Base-by-base conservation (phyloP, 2,329 filamentous ascomycete genomes). In the Aspergillus jensenii region DNA sequence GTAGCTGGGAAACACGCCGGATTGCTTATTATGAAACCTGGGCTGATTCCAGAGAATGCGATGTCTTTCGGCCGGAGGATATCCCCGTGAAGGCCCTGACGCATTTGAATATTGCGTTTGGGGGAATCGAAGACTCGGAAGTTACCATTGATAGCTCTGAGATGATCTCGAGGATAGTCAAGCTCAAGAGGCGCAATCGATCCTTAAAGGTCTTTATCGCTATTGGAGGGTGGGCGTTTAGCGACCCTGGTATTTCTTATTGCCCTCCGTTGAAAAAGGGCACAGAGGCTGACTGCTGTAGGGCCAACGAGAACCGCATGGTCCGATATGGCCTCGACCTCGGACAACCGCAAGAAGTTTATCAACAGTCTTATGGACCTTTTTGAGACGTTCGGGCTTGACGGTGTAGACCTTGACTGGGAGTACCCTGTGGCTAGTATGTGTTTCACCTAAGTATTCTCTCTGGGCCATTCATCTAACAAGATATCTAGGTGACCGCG, bases 391-490 rank as follows among this genome's bases (percentile, higher is more conserved):
- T 56, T 47, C 21, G 48, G 37, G n/a, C 46, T 60, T 6, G 58
- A 60, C 27, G 58, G 58, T 41, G 23, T 60, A 6, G 58, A 60
- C 25, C 25, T 60, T 5, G 59, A 59, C 19, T 59, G 55, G 59
- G 52, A 58, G 35, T 61, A 61, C 46, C 59, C 59, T 1, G 56
- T 53, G 4, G 52, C 57, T 3, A 11, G 35, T 40, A 35, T 17
- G 46, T 35, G 19, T 21, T 5, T 35, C 21, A 15, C 25, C 12
- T 35, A 3, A 19, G 5, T 19, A 21, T 35, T 8, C 25, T 37
- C n/a, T 25, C 39, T 12, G 39, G 39, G 17, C 17, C 17, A 17
- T 17, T 17, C 11, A 9, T 7, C 39, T 41, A 41, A 41, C 39
- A 41, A 9, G 39, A 6, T 6, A 15, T 19, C 15, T 19, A 41